Conservation (phyloP, 306 rosid species). For the Castanospermum australe region DNA sequence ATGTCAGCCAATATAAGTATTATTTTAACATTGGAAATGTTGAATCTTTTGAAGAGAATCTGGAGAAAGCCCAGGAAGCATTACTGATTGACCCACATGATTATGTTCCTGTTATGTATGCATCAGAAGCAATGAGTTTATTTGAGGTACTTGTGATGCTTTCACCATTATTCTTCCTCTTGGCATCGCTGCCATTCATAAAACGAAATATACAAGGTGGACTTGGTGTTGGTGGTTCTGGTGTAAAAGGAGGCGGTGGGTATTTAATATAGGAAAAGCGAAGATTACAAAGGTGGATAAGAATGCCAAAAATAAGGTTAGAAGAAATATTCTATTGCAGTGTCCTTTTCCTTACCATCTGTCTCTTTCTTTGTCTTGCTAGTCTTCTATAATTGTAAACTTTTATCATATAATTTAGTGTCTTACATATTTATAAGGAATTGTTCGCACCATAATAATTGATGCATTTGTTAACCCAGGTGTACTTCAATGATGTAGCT, state of each 20-base stretch:
- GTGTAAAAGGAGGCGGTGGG: constrained; percentile 48
- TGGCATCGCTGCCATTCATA: constrained; percentile 41
- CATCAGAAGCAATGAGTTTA: no score
- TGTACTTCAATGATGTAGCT: constrained; percentile 60
- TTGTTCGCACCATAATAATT: no score
- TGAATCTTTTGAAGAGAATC: constrained; percentile 63
- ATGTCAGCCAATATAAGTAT: constrained; percentile 41
- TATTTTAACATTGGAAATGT: constrained; percentile 60
- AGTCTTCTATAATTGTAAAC: not conserved
- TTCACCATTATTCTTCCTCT: constrained; percentile 50
- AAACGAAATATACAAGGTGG: constrained; percentile 54
- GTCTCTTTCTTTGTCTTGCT: no score
- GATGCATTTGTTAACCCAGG: constrained; percentile 23
- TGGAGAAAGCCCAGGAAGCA: constrained; percentile 65
- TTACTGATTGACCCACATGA: constrained; percentile 53
- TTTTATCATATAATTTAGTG: no score
- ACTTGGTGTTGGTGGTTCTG: constrained; percentile 46
- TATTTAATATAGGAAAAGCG: constrained; percentile 63
- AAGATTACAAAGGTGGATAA: constrained; percentile 54
- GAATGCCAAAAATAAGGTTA: constrained; percentile 60
- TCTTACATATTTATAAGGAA: no score
- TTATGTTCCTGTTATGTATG: constrained; percentile 61
- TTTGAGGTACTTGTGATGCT: no score
- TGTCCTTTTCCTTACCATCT: no score
- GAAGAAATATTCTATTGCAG: not conserved